Evolutionary conservation across 2,329 filamentous ascomycete genomes (phyloP).

Genomic region (Thelonectria olida): DNA sequence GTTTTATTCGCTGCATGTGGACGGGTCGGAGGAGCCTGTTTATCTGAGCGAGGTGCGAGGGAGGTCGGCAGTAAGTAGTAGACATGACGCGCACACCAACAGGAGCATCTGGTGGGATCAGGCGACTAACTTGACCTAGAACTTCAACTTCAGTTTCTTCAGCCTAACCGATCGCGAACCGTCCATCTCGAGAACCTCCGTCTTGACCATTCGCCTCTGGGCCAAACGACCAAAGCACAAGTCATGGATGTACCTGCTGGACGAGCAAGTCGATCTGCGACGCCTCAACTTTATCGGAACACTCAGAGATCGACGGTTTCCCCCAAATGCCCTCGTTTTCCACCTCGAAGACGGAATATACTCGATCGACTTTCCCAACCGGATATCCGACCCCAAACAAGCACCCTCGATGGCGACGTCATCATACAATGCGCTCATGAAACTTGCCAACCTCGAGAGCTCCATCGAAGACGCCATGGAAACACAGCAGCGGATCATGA

Average conservation of each 20-base stretch:
- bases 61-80: constrained; percentile 70
- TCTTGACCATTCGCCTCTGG: constrained; percentile 79
- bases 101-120: not conserved
- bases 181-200: constrained; percentile 70
- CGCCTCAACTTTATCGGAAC: constrained; percentile 81
- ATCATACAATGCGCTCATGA: constrained; percentile 89
- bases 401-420: constrained; percentile 69
- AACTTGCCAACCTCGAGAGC: constrained; percentile 85
- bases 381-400: constrained; percentile 60
- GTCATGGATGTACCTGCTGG: constrained; percentile 72
- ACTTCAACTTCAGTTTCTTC: constrained; percentile 89
- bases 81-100: not conserved
- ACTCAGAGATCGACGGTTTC: constrained; percentile 76
- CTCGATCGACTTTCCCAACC: constrained; percentile 73
- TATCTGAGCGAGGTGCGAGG: constrained; percentile 88
- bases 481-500: constrained; percentile 76
- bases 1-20: constrained; percentile 86
- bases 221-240: constrained; percentile 60
- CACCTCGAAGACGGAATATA: constrained; percentile 90
- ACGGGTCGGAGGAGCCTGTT: constrained; percentile 74
- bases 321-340: constrained; percentile 84
- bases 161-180: constrained; percentile 74
- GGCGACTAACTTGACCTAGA: constrained; percentile 53
- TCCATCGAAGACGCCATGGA: constrained; percentile 90
- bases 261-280: constrained; percentile 76